Evolutionary conservation across 2,329 filamentous ascomycete species (phyloP).

Genomic region (Aspergillus candidus): DNA sequence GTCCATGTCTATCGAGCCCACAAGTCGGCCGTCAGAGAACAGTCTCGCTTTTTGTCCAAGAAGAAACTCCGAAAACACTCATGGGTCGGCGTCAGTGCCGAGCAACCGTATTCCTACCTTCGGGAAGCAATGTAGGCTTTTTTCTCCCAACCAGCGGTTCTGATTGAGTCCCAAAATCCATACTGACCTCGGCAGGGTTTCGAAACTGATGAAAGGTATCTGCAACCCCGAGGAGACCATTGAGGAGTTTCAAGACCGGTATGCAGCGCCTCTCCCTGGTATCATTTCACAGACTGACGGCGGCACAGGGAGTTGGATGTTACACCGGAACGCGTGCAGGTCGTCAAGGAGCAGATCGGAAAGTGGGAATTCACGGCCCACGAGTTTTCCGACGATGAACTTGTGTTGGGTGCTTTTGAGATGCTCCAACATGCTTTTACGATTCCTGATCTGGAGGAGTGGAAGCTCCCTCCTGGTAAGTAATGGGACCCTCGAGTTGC

Average conservation of each 20-base stretch:
- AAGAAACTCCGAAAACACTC: conserved; percentile 76
- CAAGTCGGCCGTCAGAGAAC: conserved; percentile 67
- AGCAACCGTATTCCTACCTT: conserved; percentile 81
- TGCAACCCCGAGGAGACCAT: conserved; percentile 62
- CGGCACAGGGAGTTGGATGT: conserved; percentile 58
- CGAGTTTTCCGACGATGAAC: conserved; percentile 81
- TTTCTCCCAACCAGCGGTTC: not conserved
- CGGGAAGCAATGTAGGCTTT: conserved; percentile 69
- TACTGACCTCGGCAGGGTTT: conserved; percentile 49
- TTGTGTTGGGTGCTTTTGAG: conserved; percentile 73
- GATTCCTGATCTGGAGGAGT: conserved; percentile 73
- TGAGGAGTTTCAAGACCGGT: conserved; percentile 59
- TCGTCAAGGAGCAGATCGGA: conserved; percentile 64
- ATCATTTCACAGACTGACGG: conserved; percentile 9
- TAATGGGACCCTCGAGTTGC: conserved; percentile 37
- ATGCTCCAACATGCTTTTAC: conserved; percentile 87
- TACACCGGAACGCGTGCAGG: conserved; percentile 56
- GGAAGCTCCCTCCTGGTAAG: conserved; percentile 79
- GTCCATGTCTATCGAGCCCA: conserved; percentile 79
- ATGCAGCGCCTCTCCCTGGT: conserved; percentile 21
- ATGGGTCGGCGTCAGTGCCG: conserved; percentile 82
- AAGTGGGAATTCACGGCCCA: conserved; percentile 88
- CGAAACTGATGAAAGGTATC: conserved; percentile 80
- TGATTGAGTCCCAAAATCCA: conserved; percentile 4
- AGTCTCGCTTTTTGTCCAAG: conserved; percentile 64